These are phyloP conservation scores for Pythium pyrilobum DNA, from an alignment of 352 stramenopile genomes.

Conservation along the genomic window DNA sequence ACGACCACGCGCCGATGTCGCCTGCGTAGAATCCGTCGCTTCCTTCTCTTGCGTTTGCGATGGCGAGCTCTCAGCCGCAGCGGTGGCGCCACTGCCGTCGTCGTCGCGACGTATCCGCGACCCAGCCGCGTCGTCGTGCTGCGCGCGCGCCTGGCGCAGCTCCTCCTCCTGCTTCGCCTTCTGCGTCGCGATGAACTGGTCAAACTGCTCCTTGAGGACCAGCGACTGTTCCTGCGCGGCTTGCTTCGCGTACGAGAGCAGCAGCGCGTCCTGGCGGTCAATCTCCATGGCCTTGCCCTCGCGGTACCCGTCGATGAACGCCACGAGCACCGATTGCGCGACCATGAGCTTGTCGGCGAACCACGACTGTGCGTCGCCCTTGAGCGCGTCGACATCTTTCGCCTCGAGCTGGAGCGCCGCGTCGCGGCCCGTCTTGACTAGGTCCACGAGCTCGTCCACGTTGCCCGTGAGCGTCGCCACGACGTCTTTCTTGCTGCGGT, in stretches of 20 bases:
- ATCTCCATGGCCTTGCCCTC: conserved; percentile 77
- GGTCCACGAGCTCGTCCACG: conserved; percentile 55
- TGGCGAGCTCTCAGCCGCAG: no score
- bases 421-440: conserved; percentile 55
- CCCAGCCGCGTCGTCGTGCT: not conserved
- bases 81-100: no score
- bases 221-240: conserved; percentile 71
- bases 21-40: no score
- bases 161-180: conserved; percentile 44
- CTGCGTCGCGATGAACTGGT: conserved; percentile 56
- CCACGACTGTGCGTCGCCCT: conserved; percentile 66
- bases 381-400: conserved; percentile 56
- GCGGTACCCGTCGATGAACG: conserved; percentile 80
- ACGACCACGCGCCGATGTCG: no score
- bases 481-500: conserved; percentile 65
- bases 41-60: no score
- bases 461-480: conserved; percentile 64
- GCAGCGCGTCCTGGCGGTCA: conserved; percentile 58
- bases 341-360: conserved; percentile 82
- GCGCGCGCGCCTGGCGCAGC: not conserved
- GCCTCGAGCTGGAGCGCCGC: conserved; percentile 52
- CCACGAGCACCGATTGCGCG: conserved; percentile 70
- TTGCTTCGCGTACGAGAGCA: conserved; percentile 74
- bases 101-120: no score
- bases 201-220: conserved; percentile 61